Evolutionary conservation across 257 asterid species (phyloP), one percentile per base, ranked within the genome.

Genomic region (Gentiana macrophylla): DNA sequence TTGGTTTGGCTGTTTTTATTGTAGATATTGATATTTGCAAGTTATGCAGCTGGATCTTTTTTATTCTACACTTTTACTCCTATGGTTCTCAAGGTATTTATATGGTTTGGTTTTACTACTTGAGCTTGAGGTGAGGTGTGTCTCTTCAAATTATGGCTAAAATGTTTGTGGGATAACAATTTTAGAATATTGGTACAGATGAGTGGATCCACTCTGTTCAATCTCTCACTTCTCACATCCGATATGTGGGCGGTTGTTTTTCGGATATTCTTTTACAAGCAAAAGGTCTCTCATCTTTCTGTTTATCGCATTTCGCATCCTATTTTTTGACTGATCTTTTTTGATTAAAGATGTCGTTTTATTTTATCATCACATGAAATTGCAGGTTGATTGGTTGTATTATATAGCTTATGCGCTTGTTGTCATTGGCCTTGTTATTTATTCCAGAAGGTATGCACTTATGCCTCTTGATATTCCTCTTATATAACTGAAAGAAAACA

Each of bases 211-310:
- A 81, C 96, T 11, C 57, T 88, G 62, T 79, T 83, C 72, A 84
- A 78, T 72, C 90, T 88, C 34, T 88, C 96, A 12, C 71, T 88
- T 53, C 79, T 88, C 8, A 88, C 96, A 59, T 80, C 95, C 6
- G 88, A 80, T 67, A 76, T 88, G 83, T 88, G 94, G 93, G 95
- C 93, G 33, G 94, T 82, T 67, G 74, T 67, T 38, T 50, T 84
- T 34, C 74, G 84, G 59, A 71, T 78, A 47, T 80, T 88, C 68
- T 62, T 84, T 80, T 88, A 88, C 81, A 77, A 80, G 63, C 90
- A 84, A 55, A 59, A 77, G 81, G 95, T 80, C 50, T 24, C 24
- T 24, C 24, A 49, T 11, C 2, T 6, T 36, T 62, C 50, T 32
- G 0, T 24, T 49, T 1, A 11, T 36, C 33, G 5, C 15, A 50